Evolutionary conservation across 2,329 filamentous ascomycete genomes (phyloP).

Genomic region (Diaporthe sp.): DNA sequence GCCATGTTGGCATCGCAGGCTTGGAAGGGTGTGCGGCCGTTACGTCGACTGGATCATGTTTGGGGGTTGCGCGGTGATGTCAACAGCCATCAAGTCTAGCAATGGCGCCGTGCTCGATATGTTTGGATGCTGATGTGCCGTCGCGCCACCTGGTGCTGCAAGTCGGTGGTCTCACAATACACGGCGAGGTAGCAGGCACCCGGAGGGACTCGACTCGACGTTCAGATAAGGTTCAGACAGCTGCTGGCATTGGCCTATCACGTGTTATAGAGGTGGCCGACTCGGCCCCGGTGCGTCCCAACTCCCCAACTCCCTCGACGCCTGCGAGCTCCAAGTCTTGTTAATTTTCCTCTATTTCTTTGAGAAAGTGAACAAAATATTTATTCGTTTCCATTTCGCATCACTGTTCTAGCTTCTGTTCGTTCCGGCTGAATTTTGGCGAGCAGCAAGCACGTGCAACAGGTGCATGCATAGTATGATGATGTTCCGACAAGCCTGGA

Average conservation of each 20-base stretch:
- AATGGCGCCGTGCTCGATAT: slow-evolving; percentile 15
- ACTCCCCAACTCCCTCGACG: background rate
- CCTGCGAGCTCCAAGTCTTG: background rate
- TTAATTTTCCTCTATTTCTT: background rate
- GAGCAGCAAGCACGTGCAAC: background rate
- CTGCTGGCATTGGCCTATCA: slow-evolving; percentile 30
- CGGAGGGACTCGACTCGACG: slow-evolving; percentile 26
- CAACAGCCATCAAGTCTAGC: slow-evolving; percentile 19
- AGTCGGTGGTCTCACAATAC: slow-evolving; percentile 8
- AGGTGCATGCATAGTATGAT: background rate
- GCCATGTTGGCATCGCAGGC: slow-evolving; percentile 9
- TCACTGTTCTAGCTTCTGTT: background rate
- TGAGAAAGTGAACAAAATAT: background rate
- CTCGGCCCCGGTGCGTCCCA: slow-evolving; percentile 19
- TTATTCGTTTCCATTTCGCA: background rate
- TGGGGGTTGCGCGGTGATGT: slow-evolving; percentile 28
- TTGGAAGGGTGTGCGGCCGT: slow-evolving; percentile 8
- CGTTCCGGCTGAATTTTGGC: background rate
- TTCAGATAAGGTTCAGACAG: slow-evolving; percentile 38
- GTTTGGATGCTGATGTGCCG: slow-evolving; percentile 4
- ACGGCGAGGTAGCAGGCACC: background rate
- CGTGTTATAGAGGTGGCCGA: slow-evolving; percentile 30
- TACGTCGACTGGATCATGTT: slow-evolving; percentile 39
- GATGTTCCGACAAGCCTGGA: background rate
- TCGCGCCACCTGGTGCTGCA: slow-evolving; percentile 10